These are phyloP conservation scores for Auxenochlorella pyrenoidosa DNA, from an alignment of 139 green algal species.

Conservation along the genomic window DNA sequence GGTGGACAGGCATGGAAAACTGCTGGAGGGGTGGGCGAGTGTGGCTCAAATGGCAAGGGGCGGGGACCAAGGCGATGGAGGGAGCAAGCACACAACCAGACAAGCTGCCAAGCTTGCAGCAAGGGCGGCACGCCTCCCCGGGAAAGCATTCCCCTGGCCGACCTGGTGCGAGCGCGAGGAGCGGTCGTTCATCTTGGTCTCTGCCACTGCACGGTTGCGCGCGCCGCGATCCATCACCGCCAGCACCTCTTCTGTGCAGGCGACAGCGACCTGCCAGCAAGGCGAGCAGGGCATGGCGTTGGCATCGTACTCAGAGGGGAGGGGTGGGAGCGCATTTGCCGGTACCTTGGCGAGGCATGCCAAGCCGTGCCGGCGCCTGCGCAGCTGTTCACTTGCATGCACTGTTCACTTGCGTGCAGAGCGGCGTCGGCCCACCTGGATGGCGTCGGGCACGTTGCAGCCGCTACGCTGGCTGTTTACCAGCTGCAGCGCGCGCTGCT, in stretches of 20 bases:
- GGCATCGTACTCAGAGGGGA: no score
- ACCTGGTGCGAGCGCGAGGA: slow-evolving; percentile 65
- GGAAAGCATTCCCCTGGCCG: no score
- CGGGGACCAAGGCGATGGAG: no score
- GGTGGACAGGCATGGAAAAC: no score
- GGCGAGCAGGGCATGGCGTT: neutral
- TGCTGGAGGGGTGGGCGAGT: no score
- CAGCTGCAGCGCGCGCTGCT: slow-evolving; percentile 67
- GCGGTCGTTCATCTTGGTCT: slow-evolving; percentile 94
- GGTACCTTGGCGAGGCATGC: no score
- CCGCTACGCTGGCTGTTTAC: slow-evolving; percentile 77
- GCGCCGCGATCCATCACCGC: slow-evolving; percentile 79
- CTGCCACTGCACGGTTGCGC: slow-evolving; percentile 69
- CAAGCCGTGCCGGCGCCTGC: no score
- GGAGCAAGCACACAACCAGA: no score
- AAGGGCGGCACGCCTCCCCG: neutral
- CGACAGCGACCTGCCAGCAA: slow-evolving; percentile 63
- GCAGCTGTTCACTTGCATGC: neutral
- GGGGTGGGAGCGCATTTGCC: no score
- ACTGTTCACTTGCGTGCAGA: no score
- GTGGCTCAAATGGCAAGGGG: no score
- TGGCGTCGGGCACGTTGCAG: slow-evolving; percentile 83
- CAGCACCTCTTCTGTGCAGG: slow-evolving; percentile 75
- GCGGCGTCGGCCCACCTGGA: slow-evolving; percentile 55
- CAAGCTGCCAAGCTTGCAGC: neutral